These are phyloP conservation scores for Telfairia occidentalis DNA, from an alignment of 331 rosid species.

Conservation along the genomic window DNA sequence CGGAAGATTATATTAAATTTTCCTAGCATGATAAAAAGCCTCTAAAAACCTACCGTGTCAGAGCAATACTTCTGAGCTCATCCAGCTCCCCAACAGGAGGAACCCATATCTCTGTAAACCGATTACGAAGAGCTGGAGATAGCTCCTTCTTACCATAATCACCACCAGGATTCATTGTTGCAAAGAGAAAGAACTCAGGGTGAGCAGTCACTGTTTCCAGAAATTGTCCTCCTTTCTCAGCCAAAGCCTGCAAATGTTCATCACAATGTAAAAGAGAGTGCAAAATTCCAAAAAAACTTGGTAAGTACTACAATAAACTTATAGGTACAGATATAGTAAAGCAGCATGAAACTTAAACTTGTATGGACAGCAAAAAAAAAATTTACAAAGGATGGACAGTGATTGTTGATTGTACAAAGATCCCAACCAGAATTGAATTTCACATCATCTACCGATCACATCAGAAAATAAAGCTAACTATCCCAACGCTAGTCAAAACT, in stretches of 20 bases:
- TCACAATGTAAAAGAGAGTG: neutral
- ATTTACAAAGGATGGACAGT: neutral
- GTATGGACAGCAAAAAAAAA: neutral
- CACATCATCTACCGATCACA: neutral
- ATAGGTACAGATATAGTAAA: neutral
- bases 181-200: constrained; percentile 63
- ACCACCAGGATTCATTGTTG: constrained; percentile 98
- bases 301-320: neutral
- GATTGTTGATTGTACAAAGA: neutral
- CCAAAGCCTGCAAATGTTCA: constrained; percentile 49
- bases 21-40: neutral
- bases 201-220: constrained; percentile 65
- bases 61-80: constrained; percentile 37
- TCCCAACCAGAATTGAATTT: neutral
- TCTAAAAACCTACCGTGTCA: constrained; percentile 18
- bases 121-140: constrained; percentile 39
- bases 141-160: constrained; percentile 95
- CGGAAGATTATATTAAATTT: neutral
- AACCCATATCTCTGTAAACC: constrained; percentile 59
- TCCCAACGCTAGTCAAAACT: neutral
- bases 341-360: neutral
- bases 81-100: constrained; percentile 31
- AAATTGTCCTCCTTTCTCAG: constrained; percentile 80
- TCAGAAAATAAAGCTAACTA: neutral
- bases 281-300: neutral